Percentiles rank a stretch among this genome's conserved stretches.
phyloP scores from a whole-genome alignment of 306 rosid species.

The Ammopiptanthus mongolicus region DNA sequence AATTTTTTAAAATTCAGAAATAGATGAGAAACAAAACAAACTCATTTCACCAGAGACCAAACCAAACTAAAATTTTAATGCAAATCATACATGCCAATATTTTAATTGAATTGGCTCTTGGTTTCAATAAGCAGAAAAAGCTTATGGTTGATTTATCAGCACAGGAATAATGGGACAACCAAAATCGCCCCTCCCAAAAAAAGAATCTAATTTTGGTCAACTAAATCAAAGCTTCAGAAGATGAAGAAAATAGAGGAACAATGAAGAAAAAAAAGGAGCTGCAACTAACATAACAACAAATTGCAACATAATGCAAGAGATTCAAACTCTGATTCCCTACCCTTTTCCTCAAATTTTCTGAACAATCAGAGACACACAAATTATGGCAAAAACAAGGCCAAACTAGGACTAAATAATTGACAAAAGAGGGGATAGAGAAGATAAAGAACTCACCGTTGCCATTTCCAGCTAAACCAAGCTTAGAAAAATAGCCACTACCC shows the following conservation, averaged over 20 bases:
- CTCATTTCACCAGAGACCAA: constrained; percentile 12
- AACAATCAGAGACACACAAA: constrained; percentile 17
- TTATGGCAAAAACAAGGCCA: background rate
- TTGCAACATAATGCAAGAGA: constrained; percentile 24
- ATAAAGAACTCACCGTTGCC: constrained; percentile 53
- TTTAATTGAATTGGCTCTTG: background rate
- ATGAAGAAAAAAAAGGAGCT: background rate
- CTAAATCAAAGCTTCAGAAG: constrained; percentile 13
- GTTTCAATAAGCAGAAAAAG: background rate
- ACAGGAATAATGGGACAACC: background rate
- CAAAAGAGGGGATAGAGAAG: background rate
- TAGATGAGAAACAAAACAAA: background rate
- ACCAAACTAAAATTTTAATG: background rate
- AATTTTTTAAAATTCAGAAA: background rate
- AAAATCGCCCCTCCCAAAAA: background rate
- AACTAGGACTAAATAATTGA: background rate
- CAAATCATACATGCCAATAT: background rate
- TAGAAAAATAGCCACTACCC: constrained; percentile 18
- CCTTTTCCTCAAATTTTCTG: constrained; percentile 10
- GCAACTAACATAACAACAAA: background rate
- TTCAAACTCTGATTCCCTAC: background rate
- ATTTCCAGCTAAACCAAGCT: constrained; percentile 43
- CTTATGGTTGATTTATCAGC: background rate
- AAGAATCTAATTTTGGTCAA: constrained; percentile 23
- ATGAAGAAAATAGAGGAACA: background rate